Evolutionary conservation across 768 basidiomycete genomes (phyloP), one percentile per base, ranked within the genome.

Genomic region (Pisolithus microcarpus): DNA sequence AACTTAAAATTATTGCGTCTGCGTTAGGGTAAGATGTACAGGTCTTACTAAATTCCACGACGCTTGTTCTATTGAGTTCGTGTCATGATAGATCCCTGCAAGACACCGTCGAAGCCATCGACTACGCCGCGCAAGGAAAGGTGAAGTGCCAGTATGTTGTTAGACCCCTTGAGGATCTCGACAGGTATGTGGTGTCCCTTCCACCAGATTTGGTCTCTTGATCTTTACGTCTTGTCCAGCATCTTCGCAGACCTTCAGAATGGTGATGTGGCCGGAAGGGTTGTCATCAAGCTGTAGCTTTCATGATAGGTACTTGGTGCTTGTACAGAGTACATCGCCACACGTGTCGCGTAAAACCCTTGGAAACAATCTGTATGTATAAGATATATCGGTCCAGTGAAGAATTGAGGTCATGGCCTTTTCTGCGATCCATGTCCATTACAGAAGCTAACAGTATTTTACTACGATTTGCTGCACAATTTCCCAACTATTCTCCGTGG

Each of bases 51-150:
- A 36, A 15, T 6, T 24, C 19, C 38, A 21, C 42, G n/a, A 13
- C 7, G 58, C n/a, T 16, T 24, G 13, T 1, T 4, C 18, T 46
- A 2, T 10, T 7, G 16, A 34, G 0, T 8, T 30, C 48, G 15
- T 46, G 19, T 4, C 10, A 24, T 30, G 23, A 5, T 19, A 71
- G 74, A 11, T 64, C 68, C 53, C 60, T 70, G 9, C 75, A 77
- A 51, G 78, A 79, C 54, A 71, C 72, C 13, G 60, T 71, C 49
- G 75, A 79, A 56, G 74, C 78, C 2, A 57, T 79, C 43, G 65
- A 70, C 16, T 58, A 76, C 40, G 77, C 73, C 13, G 71, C 68
- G 7, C 56, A 61, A 21, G 74, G 73, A 16, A 69, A 72, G 48
- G 74, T 79, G 53, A 67, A 59, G 49, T 65, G 65, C 47, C 51